Percentiles rank a stretch among this genome's conserved stretches.
Conservation (phyloP, 2,329 filamentous ascomycete species). For the Hirsutella thompsonii region DNA sequence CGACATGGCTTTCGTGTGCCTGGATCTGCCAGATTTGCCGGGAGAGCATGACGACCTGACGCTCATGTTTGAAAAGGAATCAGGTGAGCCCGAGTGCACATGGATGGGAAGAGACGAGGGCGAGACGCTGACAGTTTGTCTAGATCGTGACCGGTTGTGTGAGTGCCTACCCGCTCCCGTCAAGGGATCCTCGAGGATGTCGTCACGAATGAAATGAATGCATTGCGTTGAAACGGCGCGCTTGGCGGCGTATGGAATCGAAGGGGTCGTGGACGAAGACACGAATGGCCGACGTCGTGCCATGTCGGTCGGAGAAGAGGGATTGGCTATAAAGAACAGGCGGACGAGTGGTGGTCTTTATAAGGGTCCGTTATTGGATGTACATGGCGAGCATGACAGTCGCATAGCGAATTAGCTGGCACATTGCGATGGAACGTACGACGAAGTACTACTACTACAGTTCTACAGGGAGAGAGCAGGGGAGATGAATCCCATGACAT, state of each 20-base stretch:
- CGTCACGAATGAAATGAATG: conserved; percentile 15
- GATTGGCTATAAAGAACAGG: no score
- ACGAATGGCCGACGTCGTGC: no score
- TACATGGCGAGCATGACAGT: no score
- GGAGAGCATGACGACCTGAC: conserved; percentile 88
- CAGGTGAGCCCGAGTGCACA: conserved; percentile 39
- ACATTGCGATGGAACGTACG: no score
- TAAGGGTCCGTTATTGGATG: no score
- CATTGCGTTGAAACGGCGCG: background rate
- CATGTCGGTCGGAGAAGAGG: no score
- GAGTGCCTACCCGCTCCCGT: conserved; percentile 42
- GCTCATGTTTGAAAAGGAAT: conserved; percentile 69
- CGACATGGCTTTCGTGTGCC: conserved; percentile 63
- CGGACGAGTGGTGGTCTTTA: no score
- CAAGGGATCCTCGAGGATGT: conserved; percentile 29
- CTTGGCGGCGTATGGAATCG: background rate
- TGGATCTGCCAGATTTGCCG: conserved; percentile 80
- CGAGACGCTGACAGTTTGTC: background rate
- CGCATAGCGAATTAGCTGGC: no score
- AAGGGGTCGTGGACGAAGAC: background rate
- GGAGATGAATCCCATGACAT: no score
- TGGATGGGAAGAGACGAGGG: background rate
- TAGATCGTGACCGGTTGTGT: conserved; percentile 42
- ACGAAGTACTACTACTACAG: no score
- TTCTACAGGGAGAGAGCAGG: no score